Percentiles rank a stretch among this genome's conserved stretches.
These are phyloP conservation scores for Hanseniaspora meyeri DNA, from an alignment of 805 yeast genomes.

Conservation along the genomic window DNA sequence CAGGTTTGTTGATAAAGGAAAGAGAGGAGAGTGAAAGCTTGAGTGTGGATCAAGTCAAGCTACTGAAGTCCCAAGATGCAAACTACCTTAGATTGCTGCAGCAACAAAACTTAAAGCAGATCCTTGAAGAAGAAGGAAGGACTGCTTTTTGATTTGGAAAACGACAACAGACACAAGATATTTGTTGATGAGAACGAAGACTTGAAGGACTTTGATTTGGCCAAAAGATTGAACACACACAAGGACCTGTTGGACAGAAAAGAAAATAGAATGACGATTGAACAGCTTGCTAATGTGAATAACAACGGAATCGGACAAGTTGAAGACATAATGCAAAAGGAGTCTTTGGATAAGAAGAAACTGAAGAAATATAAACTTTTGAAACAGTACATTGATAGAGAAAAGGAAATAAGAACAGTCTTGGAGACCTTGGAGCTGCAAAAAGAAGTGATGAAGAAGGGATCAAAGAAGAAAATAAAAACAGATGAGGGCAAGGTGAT, in stretches of 20 bases:
- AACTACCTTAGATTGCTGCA: conserved; percentile 72
- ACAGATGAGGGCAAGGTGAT: conserved; percentile 54
- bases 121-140: conserved; percentile 38
- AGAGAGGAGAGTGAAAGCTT: conserved; percentile 42
- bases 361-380: conserved; percentile 48
- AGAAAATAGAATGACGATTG: conserved; percentile 57
- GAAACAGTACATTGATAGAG: conserved; percentile 57
- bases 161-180: conserved; percentile 55
- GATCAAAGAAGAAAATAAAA: conserved; percentile 65
- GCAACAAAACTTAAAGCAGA: conserved; percentile 52
- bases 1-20: conserved; percentile 55
- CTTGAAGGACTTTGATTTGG: conserved; percentile 50
- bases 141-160: conserved; percentile 43
- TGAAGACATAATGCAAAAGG: conserved; percentile 27
- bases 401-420: conserved; percentile 51
- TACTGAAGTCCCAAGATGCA: conserved; percentile 81
- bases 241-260: conserved; percentile 45
- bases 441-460: conserved; percentile 81
- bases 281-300: conserved; percentile 36
- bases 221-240: conserved; percentile 58
- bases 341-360: conserved; percentile 40
- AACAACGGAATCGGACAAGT: conserved; percentile 22
- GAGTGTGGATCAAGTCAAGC: conserved; percentile 61
- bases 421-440: conserved; percentile 64
- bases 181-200: conserved; percentile 59